Evolutionary conservation across 129 eudicot genomes (phyloP), one percentile per base, ranked within the genome.

Genomic region (Helichrysum umbraculigerum): DNA sequence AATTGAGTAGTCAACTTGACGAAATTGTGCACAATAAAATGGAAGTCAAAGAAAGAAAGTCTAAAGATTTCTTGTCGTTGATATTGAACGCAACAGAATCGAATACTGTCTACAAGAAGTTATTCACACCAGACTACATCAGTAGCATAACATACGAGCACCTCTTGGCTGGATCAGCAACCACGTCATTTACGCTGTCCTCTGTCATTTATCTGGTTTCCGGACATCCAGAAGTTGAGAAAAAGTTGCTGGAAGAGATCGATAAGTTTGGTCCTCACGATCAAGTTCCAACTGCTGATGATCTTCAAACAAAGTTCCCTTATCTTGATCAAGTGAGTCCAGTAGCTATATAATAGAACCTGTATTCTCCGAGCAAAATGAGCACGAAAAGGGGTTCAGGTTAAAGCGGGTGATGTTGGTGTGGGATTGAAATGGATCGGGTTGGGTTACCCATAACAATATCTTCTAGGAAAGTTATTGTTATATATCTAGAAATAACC

Each of bases 71-170:
- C 79, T 73, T 90, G 88, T 93, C 97, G 12, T 86, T 90, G 35
- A 84, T 93, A 42, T 37, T 90, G 54, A 84, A 69, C 5, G 92
- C 97, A 15, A 87, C 88, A 21, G 92, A 90, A 66, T 78, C 92
- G 3, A 87, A 85, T 68, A 74, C 78, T 4, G 76, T 42, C 71
- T 75, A 94, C 1, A 85, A 63, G 71, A 83, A 82, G 22, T 68
- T 88, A 50, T 93, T 93, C 86, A 85, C 96, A 0, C 74, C 88
- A 0, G 98, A 93, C 67, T 90, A 93, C 52, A 54, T 93, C 6
- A 90, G 91, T 75, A 89, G 91, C n/a, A 85, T 93, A 0, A 84
- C 98, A 20, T 93, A 93, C 68, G 98, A 93, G 78, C 97, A 93
- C 32, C 82, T 93, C 12, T 78, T 93, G 35, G 98, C 98, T 65